These are phyloP conservation scores for Cladosporium sphaerospermum DNA, from an alignment of 2,329 filamentous ascomycete genomes.

Conservation along the genomic window DNA sequence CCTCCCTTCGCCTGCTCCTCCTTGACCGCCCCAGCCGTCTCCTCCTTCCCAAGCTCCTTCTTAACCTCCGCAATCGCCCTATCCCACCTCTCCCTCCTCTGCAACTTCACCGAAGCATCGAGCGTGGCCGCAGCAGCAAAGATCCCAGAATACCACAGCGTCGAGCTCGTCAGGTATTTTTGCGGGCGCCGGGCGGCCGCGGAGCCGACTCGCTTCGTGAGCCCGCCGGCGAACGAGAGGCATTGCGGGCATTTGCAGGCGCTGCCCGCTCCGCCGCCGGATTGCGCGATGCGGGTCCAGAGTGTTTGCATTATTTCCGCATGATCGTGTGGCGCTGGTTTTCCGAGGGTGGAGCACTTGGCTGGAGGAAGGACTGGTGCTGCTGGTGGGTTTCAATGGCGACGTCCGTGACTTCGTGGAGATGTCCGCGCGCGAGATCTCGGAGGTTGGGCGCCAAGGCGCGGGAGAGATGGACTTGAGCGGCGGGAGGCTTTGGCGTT, in stretches of 20 bases:
- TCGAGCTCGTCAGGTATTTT: conserved; percentile 48
- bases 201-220: conserved; percentile 48
- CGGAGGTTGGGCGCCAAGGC: background rate
- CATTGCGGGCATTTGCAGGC: conserved; percentile 60
- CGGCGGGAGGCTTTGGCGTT: too few species aligned
- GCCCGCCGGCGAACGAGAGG: conserved; percentile 40
- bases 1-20: background rate
- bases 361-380: too few species aligned
- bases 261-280: conserved; percentile 35
- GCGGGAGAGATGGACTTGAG: background rate
- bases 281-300: conserved; percentile 61
- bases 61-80: conserved; percentile 51
- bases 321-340: conserved; percentile 8
- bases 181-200: conserved; percentile 46
- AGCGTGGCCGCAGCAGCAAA: conserved; percentile 59
- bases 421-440: background rate
- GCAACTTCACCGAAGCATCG: conserved; percentile 56
- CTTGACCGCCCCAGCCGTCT: conserved; percentile 20
- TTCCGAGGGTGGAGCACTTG: too few species aligned
- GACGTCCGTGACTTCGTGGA: background rate
- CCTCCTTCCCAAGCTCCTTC: conserved; percentile 39
- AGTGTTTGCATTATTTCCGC: conserved; percentile 55
- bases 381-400: background rate
- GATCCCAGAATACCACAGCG: conserved; percentile 62
- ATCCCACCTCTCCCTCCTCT: conserved; percentile 56